Evolutionary conservation across 2,329 filamentous ascomycete genomes (phyloP).

Genomic region (Fusarium sp.): DNA sequence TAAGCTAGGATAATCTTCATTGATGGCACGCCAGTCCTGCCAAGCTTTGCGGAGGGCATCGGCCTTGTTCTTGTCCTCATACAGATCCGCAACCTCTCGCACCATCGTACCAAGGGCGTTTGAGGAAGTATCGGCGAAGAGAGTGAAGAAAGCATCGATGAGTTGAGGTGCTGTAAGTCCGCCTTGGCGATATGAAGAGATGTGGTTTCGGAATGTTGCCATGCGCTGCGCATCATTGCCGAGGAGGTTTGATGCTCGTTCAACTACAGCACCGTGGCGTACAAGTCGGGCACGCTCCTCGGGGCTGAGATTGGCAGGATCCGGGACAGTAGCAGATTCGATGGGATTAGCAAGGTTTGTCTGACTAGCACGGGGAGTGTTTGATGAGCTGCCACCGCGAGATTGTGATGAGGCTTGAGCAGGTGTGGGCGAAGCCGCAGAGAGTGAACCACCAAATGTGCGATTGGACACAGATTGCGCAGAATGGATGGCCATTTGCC

Average conservation of each 20-base stretch:
- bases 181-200: constrained; percentile 80
- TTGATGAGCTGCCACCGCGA: constrained; percentile 34
- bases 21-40: constrained; percentile 95
- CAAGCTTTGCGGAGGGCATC: constrained; percentile 82
- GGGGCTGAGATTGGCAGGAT: constrained; percentile 66
- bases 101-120: constrained; percentile 87
- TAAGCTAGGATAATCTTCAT: constrained; percentile 92
- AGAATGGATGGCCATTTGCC: constrained; percentile 90
- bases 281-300: constrained; percentile 84
- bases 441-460: constrained; percentile 86
- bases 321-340: constrained; percentile 59
- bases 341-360: constrained; percentile 49
- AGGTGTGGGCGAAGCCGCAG: constrained; percentile 48
- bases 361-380: constrained; percentile 35
- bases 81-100: constrained; percentile 91
- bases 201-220: constrained; percentile 77
- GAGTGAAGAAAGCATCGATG: constrained; percentile 85
- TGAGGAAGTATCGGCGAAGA: constrained; percentile 82
- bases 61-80: constrained; percentile 81
- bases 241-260: constrained; percentile 83
- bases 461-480: constrained; percentile 82
- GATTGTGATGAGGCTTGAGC: constrained; percentile 38
- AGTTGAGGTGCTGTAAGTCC: constrained; percentile 77
- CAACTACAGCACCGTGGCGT: constrained; percentile 84
- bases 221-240: constrained; percentile 81